A percentile compares a stretch with the other conserved stretches of the same genome.
Conservation (phyloP, 306 rosid genomes). For the Oxytropis ochrocephala region DNA sequence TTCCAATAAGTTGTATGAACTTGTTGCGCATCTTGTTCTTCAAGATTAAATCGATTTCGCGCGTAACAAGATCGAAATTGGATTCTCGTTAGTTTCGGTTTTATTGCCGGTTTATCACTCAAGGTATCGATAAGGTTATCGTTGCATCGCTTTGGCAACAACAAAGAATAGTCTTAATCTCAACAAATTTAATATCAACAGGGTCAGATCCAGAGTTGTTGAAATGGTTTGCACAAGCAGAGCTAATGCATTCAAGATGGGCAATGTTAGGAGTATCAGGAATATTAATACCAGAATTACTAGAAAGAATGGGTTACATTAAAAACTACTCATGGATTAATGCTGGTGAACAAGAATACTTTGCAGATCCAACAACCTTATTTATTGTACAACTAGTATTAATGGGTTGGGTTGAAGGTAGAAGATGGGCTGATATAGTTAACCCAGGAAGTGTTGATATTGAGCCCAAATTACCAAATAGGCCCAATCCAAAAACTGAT, state of each 20-base stretch:
- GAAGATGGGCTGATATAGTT: constrained; percentile 85
- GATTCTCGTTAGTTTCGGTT: no score
- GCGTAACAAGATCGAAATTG: no score
- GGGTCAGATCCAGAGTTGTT: constrained; percentile 86
- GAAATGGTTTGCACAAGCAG: constrained; percentile 89
- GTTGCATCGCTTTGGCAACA: no score
- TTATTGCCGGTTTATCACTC: no score
- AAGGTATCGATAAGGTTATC: no score
- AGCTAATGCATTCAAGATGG: constrained; percentile 80
- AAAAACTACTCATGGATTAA: constrained; percentile 67
- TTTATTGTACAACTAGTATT: constrained; percentile 56
- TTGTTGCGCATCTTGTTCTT: no score
- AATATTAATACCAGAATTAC: constrained; percentile 66
- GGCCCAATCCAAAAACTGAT: constrained; percentile 63
- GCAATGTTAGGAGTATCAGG: constrained; percentile 91
- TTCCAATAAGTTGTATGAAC: no score
- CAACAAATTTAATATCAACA: no score
- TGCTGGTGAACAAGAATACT: constrained; percentile 70
- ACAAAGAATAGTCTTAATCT: no score
- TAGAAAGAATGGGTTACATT: constrained; percentile 54
- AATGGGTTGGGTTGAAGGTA: constrained; percentile 94
- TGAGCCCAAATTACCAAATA: constrained; percentile 66
- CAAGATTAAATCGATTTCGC: no score
- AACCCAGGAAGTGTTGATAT: constrained; percentile 89
- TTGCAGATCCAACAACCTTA: constrained; percentile 66